Evolutionary conservation across 192 early-diverging fungal species (phyloP), one percentile per base, ranked within the genome.

Genomic region (Podila epigama): DNA sequence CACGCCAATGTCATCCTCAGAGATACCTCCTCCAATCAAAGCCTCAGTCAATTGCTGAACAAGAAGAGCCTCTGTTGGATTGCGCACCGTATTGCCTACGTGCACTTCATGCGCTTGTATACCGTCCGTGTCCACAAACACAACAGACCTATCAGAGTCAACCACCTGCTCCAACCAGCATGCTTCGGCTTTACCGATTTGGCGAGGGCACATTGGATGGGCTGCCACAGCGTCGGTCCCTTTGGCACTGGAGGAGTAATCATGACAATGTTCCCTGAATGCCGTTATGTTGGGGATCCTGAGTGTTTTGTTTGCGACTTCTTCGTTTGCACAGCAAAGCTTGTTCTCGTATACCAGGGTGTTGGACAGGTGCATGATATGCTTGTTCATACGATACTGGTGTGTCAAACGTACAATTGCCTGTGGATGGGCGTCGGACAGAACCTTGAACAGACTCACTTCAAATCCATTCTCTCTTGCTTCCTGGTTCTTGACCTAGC

Each of bases 381-480:
- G 95, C 22, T 84, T 69, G 77, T 92, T 94, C 97, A 98, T 97
- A 25, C 97, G 91, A 66, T 97, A 98, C 68, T 98, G 97, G 59
- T 89, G 85, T 58, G 89, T 84, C 31, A 98, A 81, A 32, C 81
- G 86, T 11, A 85, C 85, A 20, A 97, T 88, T 0, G 95, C 82
- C 27, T 89, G 75, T 0, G 97, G 95, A 61, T 97, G 91, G 5
- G 86, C 86, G 58, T 96, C 92, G 18, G 90, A 91, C 4, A 98
- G 82, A 6, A 83, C 81, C 63, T 88, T 89, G 70, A 98, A 98
- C 58, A 98, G 80, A 25, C 93, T 96, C 37, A 82, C 70, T 27
- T 82, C 67, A 25, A 88, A 70, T 27, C 88, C 90, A 25, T 63
- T 68, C 29, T 87, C 75, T 13, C 62, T 77, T 2, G 92, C 90